Evolutionary conservation across 2,329 filamentous ascomycete species (phyloP).

Genomic region (Sclerotiophoma versabilis): DNA sequence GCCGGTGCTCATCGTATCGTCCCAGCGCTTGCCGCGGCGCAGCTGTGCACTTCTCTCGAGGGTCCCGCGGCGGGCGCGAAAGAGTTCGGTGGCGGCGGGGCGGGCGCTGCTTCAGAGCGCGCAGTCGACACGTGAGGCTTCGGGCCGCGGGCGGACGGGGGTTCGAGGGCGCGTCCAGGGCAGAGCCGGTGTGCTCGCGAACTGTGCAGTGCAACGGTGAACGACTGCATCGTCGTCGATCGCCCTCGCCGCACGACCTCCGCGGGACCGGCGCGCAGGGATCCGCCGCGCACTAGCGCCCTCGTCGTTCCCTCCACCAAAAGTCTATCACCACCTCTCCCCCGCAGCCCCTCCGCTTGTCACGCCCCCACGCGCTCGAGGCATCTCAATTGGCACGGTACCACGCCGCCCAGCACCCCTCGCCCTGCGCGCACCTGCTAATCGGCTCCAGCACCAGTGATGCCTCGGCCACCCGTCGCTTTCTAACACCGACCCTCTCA

Average conservation of each 20-base stretch:
- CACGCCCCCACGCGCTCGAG: constrained; percentile 23
- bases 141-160: not conserved
- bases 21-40: constrained; percentile 5
- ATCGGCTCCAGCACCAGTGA: constrained; percentile 32
- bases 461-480: constrained; percentile 34
- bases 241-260: not conserved
- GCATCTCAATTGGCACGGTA: constrained; percentile 44
- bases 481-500: constrained; percentile 14
- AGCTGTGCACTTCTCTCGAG: not conserved
- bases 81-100: not conserved
- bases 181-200: too few relatives aligned
- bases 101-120: not conserved
- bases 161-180: not conserved
- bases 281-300: constrained; percentile 17
- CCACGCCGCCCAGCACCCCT: not conserved
- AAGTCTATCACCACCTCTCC: constrained; percentile 37
- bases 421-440: constrained; percentile 19
- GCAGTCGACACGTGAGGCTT: not conserved
- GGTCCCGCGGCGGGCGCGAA: not conserved
- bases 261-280: constrained; percentile 18
- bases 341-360: not conserved
- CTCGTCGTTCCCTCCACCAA: constrained; percentile 25
- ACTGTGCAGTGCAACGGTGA: too few relatives aligned
- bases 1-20: constrained; percentile 42
- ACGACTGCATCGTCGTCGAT: too few relatives aligned